phyloP scores from a whole-genome alignment of 169 alveolate species.

The Plasmodium chabaudi region DNA sequence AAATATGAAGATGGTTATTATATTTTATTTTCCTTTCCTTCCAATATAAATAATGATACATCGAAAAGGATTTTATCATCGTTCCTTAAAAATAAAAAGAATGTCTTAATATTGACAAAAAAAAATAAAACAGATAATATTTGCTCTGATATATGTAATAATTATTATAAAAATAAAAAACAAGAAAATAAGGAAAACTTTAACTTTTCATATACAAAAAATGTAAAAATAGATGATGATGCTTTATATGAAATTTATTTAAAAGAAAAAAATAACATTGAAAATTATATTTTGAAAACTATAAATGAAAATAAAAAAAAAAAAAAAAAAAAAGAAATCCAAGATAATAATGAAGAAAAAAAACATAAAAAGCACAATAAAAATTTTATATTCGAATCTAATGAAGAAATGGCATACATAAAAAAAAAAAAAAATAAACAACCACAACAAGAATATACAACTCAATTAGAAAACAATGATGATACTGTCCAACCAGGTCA shows the following conservation, averaged over 20 bases:
- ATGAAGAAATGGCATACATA: slow-evolving; percentile 59
- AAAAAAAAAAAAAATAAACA: slow-evolving; percentile 20
- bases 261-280: slow-evolving; percentile 58
- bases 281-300: slow-evolving; percentile 11
- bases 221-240: slow-evolving; percentile 48
- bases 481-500: not conserved
- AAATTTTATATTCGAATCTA: slow-evolving; percentile 56
- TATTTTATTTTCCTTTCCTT: slow-evolving; percentile 60
- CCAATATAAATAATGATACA: slow-evolving; percentile 44
- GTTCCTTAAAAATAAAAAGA: slow-evolving; percentile 46
- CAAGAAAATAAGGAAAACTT: slow-evolving; percentile 4
- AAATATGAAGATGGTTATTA: slow-evolving; percentile 68
- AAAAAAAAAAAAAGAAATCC: slow-evolving; percentile 6
- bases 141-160: slow-evolving; percentile 20
- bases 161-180: slow-evolving; percentile 8
- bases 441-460: not conserved
- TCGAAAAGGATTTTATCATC: slow-evolving; percentile 37
- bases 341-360: slow-evolving; percentile 6
- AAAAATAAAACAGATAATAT: slow-evolving; percentile 3
- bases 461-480: not conserved
- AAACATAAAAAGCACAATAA: slow-evolving; percentile 11
- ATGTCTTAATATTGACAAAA: slow-evolving; percentile 49
- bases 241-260: slow-evolving; percentile 65
- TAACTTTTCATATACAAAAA: slow-evolving; percentile 17
- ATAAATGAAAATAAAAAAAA: slow-evolving; percentile 12